A percentile compares a stretch with the other conserved stretches of the same genome.
phyloP scores from a whole-genome alignment of 192 early-diverging fungal genomes.

The Podila epicladia region DNA sequence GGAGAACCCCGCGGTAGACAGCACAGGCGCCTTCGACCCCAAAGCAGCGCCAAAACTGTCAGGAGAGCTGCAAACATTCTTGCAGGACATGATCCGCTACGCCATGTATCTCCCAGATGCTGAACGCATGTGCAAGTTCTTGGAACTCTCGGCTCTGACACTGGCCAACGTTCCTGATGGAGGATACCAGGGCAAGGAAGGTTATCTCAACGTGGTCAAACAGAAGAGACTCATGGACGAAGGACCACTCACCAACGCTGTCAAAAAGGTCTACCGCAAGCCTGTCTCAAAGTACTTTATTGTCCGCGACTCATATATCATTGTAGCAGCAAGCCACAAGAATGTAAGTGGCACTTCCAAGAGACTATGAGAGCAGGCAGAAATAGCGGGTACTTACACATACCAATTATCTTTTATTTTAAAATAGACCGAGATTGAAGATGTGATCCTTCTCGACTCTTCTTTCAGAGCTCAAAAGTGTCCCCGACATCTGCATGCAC shows the following conservation, averaged over 20 bases:
- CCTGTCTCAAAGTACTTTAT: conserved; percentile 75
- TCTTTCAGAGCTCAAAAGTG: conserved; percentile 47
- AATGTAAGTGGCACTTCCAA: conserved; percentile 38
- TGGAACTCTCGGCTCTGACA: conserved; percentile 60
- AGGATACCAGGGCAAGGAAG: conserved; percentile 73
- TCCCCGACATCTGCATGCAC: conserved; percentile 28
- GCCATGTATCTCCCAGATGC: conserved; percentile 50
- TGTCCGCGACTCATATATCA: conserved; percentile 69
- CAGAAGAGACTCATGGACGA: conserved; percentile 58
- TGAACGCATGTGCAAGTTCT: conserved; percentile 59
- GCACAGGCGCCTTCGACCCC: conserved; percentile 21
- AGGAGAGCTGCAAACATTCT: conserved; percentile 40
- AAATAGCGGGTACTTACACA: too few species aligned
- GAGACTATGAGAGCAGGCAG: too few species aligned
- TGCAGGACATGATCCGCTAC: conserved; percentile 50
- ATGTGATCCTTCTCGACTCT: conserved; percentile 56
- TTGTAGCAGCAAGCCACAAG: conserved; percentile 54
- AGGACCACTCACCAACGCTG: conserved; percentile 56
- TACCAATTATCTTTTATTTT: too few species aligned
- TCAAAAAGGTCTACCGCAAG: conserved; percentile 40
- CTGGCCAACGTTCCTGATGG: conserved; percentile 48
- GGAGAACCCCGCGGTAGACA: not conserved
- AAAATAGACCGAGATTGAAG: conserved; percentile 49
- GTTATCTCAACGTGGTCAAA: conserved; percentile 60
- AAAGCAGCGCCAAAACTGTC: conserved; percentile 37